Evolutionary conservation across 805 yeast species (phyloP), one percentile per base, ranked within the genome.

Genomic region (Hanseniaspora hatyaiensis): DNA sequence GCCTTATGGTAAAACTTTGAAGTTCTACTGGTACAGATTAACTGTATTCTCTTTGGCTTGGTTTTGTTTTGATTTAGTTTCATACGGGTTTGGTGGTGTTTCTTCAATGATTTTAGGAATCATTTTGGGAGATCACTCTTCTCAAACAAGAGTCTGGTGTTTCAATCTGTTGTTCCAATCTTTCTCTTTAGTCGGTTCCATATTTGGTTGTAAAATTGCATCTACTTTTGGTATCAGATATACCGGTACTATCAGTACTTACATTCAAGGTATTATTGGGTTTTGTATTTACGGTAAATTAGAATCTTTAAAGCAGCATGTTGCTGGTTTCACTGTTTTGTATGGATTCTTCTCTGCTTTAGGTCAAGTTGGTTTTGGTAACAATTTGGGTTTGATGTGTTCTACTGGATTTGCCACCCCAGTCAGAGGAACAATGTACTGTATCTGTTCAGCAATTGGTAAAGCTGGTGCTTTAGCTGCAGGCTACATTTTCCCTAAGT

Each of bases 381-480:
- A 87, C 65, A 85, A 83, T 65, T 81, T 83, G 62, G 96, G 96
- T 55, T 66, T 83, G 49, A 70, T 88, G 52, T 94, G 95, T 18
- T 74, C 95, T 34, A 87, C 87, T 65, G 81, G 95, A 6, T 73
- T 80, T 40, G 82, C 95, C 38, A 80, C 95, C 8, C 79, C 95
- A 19, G 74, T 87, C 49, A 79, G 96, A 68, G 96, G 96, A 50
- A 82, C 82, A 57, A 84, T 82, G 65, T 88, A 88, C 60, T 92
- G 92, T 57, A 71, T 86, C 55, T 89, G 94, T 37, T 95, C 96
- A 49, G 95, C 95, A 22, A 56, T 79, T 47, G 96, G 95, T 59
- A 88, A 88, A 64, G 69, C 85, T 51, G 96, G 96, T 60, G 96
- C 95, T 1, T 87, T 88, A 60, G 82, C 80, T 26, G 96, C 96